These are phyloP conservation scores for Aspergillus costaricaensis DNA, from an alignment of 2,329 filamentous ascomycete species.

Conservation along the genomic window DNA sequence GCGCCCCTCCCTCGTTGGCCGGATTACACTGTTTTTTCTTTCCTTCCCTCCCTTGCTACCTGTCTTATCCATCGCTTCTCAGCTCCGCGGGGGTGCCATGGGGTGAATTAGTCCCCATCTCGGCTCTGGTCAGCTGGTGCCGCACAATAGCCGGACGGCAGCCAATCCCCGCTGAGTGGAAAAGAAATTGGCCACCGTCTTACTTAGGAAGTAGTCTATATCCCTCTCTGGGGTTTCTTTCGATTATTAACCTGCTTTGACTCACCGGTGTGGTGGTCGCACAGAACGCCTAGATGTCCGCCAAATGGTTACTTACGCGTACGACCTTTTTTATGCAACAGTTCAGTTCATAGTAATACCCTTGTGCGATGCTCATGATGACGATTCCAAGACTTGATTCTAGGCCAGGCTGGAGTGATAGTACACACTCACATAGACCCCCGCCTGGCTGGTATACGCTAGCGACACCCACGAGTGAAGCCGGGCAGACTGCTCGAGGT, in stretches of 20 bases:
- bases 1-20: not conserved
- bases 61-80: no score
- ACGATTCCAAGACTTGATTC: not conserved
- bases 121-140: not conserved
- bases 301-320: not conserved
- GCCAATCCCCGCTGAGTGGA: not conserved
- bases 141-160: not conserved
- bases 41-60: no score
- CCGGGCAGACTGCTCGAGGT: not conserved
- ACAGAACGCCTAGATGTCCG: not conserved
- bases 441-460: slow-evolving; percentile 5
- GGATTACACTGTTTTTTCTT: not conserved
- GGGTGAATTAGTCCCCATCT: not conserved
- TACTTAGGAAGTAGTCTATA: not conserved
- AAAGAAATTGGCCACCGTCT: not conserved
- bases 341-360: not conserved
- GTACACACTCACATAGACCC: slow-evolving; percentile 8
- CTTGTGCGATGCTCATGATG: not conserved
- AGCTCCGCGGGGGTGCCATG: not conserved
- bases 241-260: not conserved
- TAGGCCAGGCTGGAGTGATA: not conserved
- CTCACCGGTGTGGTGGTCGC: not conserved
- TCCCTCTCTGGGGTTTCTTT: not conserved
- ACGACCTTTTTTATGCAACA: not conserved
- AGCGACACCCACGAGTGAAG: slow-evolving; percentile 5